Percentiles rank a stretch among this genome's conserved stretches.
Conservation (phyloP, 441 rosid genomes). For the Pelargonium fulgidum region DNA sequence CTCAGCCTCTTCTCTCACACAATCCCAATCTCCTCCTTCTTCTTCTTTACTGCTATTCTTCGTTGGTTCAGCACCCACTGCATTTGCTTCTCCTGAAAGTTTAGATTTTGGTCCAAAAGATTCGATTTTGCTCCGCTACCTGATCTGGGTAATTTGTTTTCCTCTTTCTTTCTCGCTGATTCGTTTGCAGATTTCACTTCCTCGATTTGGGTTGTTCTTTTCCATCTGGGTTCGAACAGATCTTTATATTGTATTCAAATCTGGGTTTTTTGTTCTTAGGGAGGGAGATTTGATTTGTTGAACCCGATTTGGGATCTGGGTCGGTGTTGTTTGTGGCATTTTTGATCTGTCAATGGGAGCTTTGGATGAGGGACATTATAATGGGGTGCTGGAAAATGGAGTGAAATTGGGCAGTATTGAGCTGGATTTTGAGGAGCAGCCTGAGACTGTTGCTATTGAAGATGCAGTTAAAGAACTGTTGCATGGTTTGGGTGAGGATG, state of each 20-base stretch:
- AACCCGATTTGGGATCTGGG: slow-evolving; percentile 29
- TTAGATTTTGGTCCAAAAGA: neutral
- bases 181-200: neutral
- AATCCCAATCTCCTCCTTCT: neutral
- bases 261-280: slow-evolving; percentile 8
- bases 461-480: slow-evolving; percentile 76
- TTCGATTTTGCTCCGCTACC: neutral
- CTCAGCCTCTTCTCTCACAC: slow-evolving; percentile 16
- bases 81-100: neutral
- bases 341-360: slow-evolving; percentile 59
- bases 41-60: neutral
- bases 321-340: slow-evolving; percentile 22
- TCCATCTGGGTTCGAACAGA: neutral
- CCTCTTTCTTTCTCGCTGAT: neutral
- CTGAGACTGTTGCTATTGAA: slow-evolving; percentile 58
- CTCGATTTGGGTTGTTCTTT: neutral
- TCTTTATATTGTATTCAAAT: neutral
- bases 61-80: neutral
- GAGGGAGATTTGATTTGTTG: slow-evolving; percentile 13
- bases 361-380: slow-evolving; percentile 62
- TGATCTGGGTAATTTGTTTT: slow-evolving; percentile 17
- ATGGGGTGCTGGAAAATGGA: slow-evolving; percentile 50
- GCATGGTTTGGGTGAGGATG: slow-evolving; percentile 73
- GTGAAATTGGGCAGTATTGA: slow-evolving; percentile 40
- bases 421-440: slow-evolving; percentile 43